These are phyloP conservation scores for Tulasnella sp. DNA, from an alignment of 768 basidiomycete genomes.

Conservation along the genomic window DNA sequence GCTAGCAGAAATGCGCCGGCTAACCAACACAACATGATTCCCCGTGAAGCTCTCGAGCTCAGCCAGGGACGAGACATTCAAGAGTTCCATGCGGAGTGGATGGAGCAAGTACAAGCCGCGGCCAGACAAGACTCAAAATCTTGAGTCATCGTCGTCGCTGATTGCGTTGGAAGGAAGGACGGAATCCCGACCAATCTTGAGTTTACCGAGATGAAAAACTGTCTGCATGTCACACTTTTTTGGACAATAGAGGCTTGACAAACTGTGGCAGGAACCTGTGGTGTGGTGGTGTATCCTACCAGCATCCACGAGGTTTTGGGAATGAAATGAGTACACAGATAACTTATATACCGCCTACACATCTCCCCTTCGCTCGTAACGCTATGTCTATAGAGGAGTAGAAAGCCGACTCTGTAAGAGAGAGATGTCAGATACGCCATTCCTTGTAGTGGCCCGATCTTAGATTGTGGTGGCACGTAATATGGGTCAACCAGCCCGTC, in stretches of 20 bases:
- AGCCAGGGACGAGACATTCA: conserved; percentile 67
- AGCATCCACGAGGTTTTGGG: neutral
- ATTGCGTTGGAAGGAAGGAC: neutral
- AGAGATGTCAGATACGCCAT: neutral
- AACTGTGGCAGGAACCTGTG: neutral
- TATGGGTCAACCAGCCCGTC: neutral
- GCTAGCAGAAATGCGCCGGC: conserved; percentile 64
- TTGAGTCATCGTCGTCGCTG: neutral
- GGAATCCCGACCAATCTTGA: neutral
- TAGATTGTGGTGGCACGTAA: neutral
- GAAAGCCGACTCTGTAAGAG: neutral
- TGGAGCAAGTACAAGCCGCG: conserved; percentile 38
- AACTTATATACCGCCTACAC: neutral
- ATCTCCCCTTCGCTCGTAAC: neutral
- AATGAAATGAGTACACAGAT: neutral
- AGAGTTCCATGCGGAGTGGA: conserved; percentile 61
- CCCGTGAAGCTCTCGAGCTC: conserved; percentile 78
- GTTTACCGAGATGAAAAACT: neutral
- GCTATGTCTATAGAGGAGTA: neutral
- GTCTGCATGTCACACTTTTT: neutral
- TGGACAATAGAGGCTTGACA: neutral
- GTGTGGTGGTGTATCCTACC: neutral
- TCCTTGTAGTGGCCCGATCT: neutral
- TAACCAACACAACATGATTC: conserved; percentile 85
- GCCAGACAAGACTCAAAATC: neutral